phyloP scores from a whole-genome alignment of 495 filamentous ascomycete species.

The Cryomyces minteri region DNA sequence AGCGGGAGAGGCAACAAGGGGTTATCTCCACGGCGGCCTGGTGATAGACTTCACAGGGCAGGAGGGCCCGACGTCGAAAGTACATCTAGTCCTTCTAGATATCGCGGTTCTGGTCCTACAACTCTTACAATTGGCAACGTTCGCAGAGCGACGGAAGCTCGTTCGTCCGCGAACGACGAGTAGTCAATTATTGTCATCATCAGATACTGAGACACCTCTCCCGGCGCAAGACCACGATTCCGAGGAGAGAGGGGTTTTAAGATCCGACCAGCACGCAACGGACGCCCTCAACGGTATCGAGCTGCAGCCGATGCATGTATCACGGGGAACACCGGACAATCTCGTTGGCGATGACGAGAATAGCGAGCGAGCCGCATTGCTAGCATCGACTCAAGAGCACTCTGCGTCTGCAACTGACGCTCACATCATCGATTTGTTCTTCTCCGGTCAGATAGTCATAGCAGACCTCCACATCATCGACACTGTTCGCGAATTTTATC shows the following conservation, averaged over 20 bases:
- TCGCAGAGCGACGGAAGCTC: conserved; percentile 47
- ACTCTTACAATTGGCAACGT: conserved; percentile 54
- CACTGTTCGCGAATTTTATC: conserved; percentile 22
- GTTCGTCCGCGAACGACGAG: conserved; percentile 14
- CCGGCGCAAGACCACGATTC: conserved; percentile 52
- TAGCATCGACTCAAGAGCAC: not conserved
- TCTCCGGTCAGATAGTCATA: conserved; percentile 51
- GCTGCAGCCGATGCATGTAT: not conserved
- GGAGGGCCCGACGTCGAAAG: conserved; percentile 48
- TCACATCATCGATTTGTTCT: conserved; percentile 9
- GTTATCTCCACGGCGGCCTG: conserved; percentile 70
- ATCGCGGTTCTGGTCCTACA: conserved; percentile 46
- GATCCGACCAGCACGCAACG: conserved; percentile 9
- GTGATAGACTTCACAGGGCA: conserved; percentile 82
- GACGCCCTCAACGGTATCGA: not conserved
- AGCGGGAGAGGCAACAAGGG: conserved; percentile 56
- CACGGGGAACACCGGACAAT: not conserved
- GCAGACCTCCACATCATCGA: conserved; percentile 50
- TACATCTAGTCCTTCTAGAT: conserved; percentile 47
- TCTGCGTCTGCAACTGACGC: too few species aligned
- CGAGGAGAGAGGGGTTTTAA: conserved; percentile 60
- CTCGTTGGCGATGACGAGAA: not conserved
- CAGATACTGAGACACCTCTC: not conserved
- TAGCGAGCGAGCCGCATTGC: not conserved
- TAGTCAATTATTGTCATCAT: conserved; percentile 1